Conservation (phyloP, 2,329 filamentous ascomycete genomes). For the Alternaria ethzedia region DNA sequence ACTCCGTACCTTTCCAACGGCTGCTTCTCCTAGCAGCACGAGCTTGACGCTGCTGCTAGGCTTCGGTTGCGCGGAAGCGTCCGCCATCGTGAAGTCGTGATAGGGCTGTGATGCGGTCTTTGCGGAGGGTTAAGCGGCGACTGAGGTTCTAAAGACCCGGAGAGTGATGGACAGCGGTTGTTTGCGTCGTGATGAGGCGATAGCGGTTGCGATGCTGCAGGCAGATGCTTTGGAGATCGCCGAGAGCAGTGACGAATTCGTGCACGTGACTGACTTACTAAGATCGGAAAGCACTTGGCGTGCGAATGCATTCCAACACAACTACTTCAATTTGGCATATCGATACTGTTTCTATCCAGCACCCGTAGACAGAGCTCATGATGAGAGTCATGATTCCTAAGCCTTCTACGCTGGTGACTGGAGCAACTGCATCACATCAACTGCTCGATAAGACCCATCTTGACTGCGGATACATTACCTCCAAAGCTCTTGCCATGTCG, state of each 20-base stretch:
- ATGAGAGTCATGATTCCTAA: background rate
- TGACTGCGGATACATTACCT: background rate
- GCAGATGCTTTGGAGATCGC: conserved; percentile 20
- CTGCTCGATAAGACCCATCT: background rate
- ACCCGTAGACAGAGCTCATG: background rate
- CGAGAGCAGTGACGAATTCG: conserved; percentile 23
- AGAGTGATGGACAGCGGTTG: background rate
- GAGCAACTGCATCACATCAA: background rate
- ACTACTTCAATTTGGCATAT: background rate
- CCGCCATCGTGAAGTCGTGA: conserved; percentile 65
- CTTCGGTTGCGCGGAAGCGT: conserved; percentile 75
- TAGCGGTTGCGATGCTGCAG: conserved; percentile 14
- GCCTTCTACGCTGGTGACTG: background rate
- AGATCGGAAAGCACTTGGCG: background rate
- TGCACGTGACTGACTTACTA: conserved; percentile 21
- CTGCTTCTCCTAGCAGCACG: conserved; percentile 94
- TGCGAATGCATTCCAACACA: background rate
- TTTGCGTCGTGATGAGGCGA: conserved; percentile 6
- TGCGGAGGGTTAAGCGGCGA: background rate
- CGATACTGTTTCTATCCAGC: background rate
- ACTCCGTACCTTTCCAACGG: conserved; percentile 86
- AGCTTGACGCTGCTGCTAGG: conserved; percentile 99
- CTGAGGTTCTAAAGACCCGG: background rate
- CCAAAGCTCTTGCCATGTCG: background rate
- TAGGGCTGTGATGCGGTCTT: conserved; percentile 1